Base-by-base conservation (phyloP, 441 rosid species). In the Geranium incanum region DNA sequence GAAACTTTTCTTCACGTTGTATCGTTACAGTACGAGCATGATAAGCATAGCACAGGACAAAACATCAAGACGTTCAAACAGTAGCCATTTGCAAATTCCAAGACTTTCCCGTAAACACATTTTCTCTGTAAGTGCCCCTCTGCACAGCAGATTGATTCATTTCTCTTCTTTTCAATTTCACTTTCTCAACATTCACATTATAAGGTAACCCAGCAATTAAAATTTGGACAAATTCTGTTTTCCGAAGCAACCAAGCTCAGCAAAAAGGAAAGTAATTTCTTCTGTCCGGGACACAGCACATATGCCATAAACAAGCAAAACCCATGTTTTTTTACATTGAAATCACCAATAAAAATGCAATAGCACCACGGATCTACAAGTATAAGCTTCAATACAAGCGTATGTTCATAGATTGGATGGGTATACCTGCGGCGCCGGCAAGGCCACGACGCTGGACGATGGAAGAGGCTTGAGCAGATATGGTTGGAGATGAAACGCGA, bases 401-500 rank as follows among this genome's bases (percentile, higher is more conserved):
- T 57, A 18, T 57, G n/a, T 0, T 3, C 23, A n/a, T 57, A 57
- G 63, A 57, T 57, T 57, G 23, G 52, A 41, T 41, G 11, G 6
- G 48, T 41, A n/a, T 73, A 79, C 88, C 87, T 37, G 75, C 80
- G 9, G 85, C 83, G 62, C 78, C 76, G 28, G 88, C 84, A 0
- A 87, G 81, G 69, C 88, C 84, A 8, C 89, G 86, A 15, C 84
- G 77, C 3, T 68, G 85, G 70, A 81, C 43, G 36, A 87, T 75
- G 60, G 81, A 72, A 36, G 84, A 69, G 15, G 87, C 71, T 36
- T 59, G 80, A 57, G 82, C 76, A 37, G 77, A 36, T 50, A 15
- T 5, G 18, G 12, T 62, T 39, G 11, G 65, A 12, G 38, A 16
- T 45, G 66, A n/a, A 4, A 18, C 59, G 52, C 65, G 64, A 21